Conservation (phyloP, 1,284 basidiomycete genomes). For the Boletellus deceptivus region DNA sequence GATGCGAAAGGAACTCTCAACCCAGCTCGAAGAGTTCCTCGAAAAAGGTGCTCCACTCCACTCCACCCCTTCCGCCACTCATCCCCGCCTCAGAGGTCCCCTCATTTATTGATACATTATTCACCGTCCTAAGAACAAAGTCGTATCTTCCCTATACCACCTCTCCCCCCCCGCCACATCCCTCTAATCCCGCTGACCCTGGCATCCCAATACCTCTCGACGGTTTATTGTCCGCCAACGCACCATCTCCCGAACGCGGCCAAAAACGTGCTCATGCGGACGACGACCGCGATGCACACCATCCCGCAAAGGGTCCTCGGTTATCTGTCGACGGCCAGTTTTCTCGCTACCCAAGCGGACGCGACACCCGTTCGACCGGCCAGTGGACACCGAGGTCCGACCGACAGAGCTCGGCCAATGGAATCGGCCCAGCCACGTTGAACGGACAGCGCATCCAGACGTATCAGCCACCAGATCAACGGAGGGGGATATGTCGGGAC, state of each 20-base stretch:
- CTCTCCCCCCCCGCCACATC: slow-evolving; percentile 35
- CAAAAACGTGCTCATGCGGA: slow-evolving; percentile 63
- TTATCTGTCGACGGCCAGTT: slow-evolving; percentile 60
- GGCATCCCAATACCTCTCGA: slow-evolving; percentile 81
- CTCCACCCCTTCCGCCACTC: slow-evolving; percentile 10
- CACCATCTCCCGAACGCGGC: slow-evolving; percentile 48
- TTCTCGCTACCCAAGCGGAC: slow-evolving; percentile 53
- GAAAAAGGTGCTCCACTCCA: slow-evolving; percentile 65
- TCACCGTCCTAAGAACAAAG: slow-evolving; percentile 77
- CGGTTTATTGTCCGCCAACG: slow-evolving; percentile 48
- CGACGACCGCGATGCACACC: slow-evolving; percentile 56
- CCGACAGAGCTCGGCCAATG: slow-evolving; percentile 29
- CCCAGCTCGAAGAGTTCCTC: slow-evolving; percentile 88
- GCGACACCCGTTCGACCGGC: slow-evolving; percentile 41
- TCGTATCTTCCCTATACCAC: slow-evolving; percentile 74
- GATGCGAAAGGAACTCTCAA: slow-evolving; percentile 73
- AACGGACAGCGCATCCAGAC: slow-evolving; percentile 51
- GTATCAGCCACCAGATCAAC: slow-evolving; percentile 68
- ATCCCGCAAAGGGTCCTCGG: slow-evolving; percentile 68
- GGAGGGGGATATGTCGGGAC: slow-evolving; percentile 77
- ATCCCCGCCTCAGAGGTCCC: slow-evolving; percentile 54
- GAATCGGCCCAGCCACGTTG: slow-evolving; percentile 26
- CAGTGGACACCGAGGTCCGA: slow-evolving; percentile 40
- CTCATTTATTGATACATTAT: slow-evolving; percentile 81
- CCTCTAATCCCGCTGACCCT: slow-evolving; percentile 42